phyloP scores from a whole-genome alignment of 768 basidiomycete genomes.

The Hericium coralloides region DNA sequence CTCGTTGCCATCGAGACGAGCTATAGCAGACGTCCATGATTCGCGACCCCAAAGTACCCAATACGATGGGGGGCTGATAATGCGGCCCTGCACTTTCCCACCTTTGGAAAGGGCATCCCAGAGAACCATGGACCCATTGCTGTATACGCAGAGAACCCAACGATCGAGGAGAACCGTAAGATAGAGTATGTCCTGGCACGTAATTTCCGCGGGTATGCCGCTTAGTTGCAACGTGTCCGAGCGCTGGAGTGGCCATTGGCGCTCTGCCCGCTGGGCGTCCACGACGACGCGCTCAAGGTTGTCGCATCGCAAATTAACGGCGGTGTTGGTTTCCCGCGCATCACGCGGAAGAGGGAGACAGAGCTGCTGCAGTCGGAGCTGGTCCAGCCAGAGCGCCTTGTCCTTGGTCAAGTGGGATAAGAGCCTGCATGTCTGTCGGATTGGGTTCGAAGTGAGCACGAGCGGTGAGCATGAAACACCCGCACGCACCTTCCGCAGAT shows the following conservation, averaged over 20 bases:
- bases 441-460: too few relatives aligned
- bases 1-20: background rate
- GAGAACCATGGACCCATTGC: background rate
- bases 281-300: background rate
- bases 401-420: background rate
- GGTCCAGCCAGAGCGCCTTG: background rate
- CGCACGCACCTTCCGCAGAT: background rate
- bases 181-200: background rate
- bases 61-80: background rate
- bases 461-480: too few relatives aligned
- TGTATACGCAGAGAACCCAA: slow-evolving; percentile 2
- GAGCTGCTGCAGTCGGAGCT: background rate
- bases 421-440: background rate
- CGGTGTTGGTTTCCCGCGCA: background rate
- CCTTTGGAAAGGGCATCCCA: background rate
- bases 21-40: slow-evolving; percentile 1
- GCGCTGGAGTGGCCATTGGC: background rate
- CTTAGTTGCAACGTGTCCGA: background rate
- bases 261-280: background rate
- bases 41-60: slow-evolving; percentile 4
- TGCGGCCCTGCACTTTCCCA: background rate
- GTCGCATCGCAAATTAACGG: background rate
- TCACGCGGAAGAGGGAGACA: background rate
- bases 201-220: background rate
- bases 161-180: background rate